Percentiles rank a stretch among this genome's conserved stretches.
These are phyloP conservation scores for Lolium multiflorum DNA, from an alignment of 176 grass and related monocot species.

Conservation along the genomic window DNA sequence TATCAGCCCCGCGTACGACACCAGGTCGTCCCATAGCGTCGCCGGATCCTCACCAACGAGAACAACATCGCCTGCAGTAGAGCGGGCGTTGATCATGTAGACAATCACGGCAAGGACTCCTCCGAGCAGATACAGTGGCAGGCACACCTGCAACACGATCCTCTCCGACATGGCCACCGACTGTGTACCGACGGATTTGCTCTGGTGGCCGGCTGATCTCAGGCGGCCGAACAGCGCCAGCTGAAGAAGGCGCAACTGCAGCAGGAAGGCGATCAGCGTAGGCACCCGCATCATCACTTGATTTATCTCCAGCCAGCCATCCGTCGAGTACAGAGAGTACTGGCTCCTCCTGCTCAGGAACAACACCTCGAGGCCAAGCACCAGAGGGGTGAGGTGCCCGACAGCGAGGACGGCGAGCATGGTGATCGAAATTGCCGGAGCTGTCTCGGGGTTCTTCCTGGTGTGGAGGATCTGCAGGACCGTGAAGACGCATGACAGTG, in stretches of 20 bases:
- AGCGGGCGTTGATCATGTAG: too few relatives aligned
- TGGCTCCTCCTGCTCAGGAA: constrained; percentile 15
- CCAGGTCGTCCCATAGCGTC: constrained; percentile 50
- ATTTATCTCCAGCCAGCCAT: constrained; percentile 50
- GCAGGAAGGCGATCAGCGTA: neutral
- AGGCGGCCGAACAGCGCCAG: neutral
- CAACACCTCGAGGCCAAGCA: neutral
- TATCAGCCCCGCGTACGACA: constrained; percentile 39
- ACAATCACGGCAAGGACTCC: constrained; percentile 9
- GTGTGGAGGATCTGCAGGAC: constrained; percentile 42
- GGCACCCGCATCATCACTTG: neutral
- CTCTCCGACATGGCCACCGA: neutral
- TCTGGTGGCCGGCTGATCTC: too few relatives aligned
- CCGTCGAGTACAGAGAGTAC: neutral
- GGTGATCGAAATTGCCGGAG: neutral
- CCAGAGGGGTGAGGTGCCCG: neutral
- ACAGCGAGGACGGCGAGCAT: neutral
- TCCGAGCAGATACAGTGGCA: neutral
- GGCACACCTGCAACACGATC: neutral
- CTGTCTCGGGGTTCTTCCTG: constrained; percentile 3
- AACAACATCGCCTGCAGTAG: too few relatives aligned
- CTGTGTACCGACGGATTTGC: too few relatives aligned
- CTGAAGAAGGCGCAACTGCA: neutral
- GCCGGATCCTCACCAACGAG: too few relatives aligned
- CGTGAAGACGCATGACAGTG: constrained; percentile 49